Base-by-base conservation (phyloP, 2,329 filamentous ascomycete genomes). In the Emergomyces africanus region DNA sequence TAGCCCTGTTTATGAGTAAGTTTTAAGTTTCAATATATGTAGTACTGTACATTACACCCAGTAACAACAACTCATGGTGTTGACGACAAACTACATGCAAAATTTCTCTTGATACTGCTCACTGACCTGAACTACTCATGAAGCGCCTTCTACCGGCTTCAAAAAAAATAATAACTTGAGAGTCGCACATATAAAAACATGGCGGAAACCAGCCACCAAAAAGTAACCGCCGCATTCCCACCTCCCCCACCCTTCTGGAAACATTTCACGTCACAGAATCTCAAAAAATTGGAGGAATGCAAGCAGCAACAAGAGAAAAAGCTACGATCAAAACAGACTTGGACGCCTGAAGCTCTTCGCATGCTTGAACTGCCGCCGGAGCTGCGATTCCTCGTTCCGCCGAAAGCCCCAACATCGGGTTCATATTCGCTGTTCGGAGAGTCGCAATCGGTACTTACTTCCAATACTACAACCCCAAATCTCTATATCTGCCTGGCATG, bases 221-320 rank as follows among this genome's bases (percentile, higher is more conserved):
- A 68, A 66, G 66, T 76, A 35, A 79, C 84, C 30, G 83, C 87
- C 28, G 83, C 86, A 46, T 96, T 90, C 70, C 92, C 94, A 28
- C 83, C 87, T 57, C 94, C 94, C 30, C 94, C 94, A 30, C 85
- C 87, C 0, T 95, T 96, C 75, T 97, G 89, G 85, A 86, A 87
- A 65, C 81, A 88, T 71, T 97, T 97, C 74, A 96, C 89, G 0
- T 72, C 83, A 2, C 83, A 87, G 33, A 95, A 92, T 68, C 68
- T 89, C 57, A 74, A 82, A 15, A 83, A 83, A 54, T 74, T 88
- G 28, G 73, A 79, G 59, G 68, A 79, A 44, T 69, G 81, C 57
- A 79, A 79, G 64, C 72, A 72, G 28, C 70, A 75, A 33, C 64
- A 70, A 37, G 65, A 71, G 41, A 67, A 71, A 23, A 57, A 53